Base-by-base conservation (phyloP, 768 basidiomycete species). In the Sarcodon sp. region DNA sequence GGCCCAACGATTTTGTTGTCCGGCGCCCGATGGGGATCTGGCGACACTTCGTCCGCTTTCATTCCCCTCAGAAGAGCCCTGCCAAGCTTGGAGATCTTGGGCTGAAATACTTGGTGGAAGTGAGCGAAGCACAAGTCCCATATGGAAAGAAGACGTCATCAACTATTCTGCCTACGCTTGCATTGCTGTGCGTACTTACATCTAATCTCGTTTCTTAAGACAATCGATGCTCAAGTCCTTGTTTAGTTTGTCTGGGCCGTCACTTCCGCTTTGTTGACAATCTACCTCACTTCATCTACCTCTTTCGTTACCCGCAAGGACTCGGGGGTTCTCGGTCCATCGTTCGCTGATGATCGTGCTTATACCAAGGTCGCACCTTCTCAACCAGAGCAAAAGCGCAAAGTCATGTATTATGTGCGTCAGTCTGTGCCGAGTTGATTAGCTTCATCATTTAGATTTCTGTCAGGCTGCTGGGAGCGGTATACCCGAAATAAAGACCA, bases 401-500 rank as follows among this genome's bases (percentile, higher is more conserved):
- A 79, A 56, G 73, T 83, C 43, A 70, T 91, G 66, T 92, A 87
- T 67, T 96, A 90, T 59, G 90, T 88, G 63, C 31, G 83, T 69
- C 4, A 27, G 39, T 27, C 27, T 16, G 27, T 13, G 37, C 12
- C 37, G 4, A 6, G 27, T 41, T 13, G 13, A 41, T 8, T 11
- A 41, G 16, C 39, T 41, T 16, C 13, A 7, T 13, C 13, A 7
- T 41, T 41, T 13, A 41, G 27, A 41, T 41, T 27, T 2, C 11
- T 9, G 3, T 47, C 94, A 94, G 63, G 93, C 96, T 11, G 96
- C 96, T 15, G 93, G 96, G 5, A 97, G 93, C 50, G 96, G 96
- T 45, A 98, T 99, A 44, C 90, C 93, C 16, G 96, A 99, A 65
- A 97, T 99, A 65, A 99, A 98, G 59, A 96, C 91, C 60, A 97